A percentile compares a stretch with the other conserved stretches of the same genome.
Conservation (phyloP, 305 asterid genomes). For the Fraxinus platypoda region DNA sequence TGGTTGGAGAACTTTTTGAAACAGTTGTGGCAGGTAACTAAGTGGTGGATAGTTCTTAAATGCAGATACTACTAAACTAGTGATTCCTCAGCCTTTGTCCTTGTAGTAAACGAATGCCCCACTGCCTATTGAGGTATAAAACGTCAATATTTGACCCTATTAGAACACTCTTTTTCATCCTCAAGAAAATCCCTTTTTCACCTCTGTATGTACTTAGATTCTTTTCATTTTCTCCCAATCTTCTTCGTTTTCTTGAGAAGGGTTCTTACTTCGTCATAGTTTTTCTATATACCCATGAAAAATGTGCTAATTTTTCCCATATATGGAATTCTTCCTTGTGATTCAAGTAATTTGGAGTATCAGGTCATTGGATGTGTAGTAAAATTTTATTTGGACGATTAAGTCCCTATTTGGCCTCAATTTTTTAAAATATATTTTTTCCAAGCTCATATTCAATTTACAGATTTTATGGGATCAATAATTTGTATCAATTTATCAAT, state of each 20-base stretch:
- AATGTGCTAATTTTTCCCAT: neutral
- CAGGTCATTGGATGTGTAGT: neutral
- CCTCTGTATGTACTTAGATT: neutral
- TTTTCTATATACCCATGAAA: neutral
- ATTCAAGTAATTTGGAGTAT: neutral
- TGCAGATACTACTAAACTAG: neutral
- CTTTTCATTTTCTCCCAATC: neutral
- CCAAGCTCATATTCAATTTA: too few species aligned
- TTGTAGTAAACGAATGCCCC: neutral
- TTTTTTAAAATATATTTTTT: too few species aligned
- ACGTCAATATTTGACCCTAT: neutral
- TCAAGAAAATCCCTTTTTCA: neutral
- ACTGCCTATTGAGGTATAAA: neutral
- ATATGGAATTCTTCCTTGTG: neutral
- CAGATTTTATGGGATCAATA: neutral
- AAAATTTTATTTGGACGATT: neutral
- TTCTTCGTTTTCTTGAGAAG: neutral
- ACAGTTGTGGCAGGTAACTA: neutral
- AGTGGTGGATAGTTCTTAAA: neutral
- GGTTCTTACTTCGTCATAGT: neutral
- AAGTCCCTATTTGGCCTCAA: neutral
- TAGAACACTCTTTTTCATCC: neutral
- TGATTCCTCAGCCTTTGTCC: neutral
- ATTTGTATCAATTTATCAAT: neutral
- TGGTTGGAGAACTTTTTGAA: neutral